Base-by-base conservation (phyloP, 306 rosid species). In the Senna tora region DNA sequence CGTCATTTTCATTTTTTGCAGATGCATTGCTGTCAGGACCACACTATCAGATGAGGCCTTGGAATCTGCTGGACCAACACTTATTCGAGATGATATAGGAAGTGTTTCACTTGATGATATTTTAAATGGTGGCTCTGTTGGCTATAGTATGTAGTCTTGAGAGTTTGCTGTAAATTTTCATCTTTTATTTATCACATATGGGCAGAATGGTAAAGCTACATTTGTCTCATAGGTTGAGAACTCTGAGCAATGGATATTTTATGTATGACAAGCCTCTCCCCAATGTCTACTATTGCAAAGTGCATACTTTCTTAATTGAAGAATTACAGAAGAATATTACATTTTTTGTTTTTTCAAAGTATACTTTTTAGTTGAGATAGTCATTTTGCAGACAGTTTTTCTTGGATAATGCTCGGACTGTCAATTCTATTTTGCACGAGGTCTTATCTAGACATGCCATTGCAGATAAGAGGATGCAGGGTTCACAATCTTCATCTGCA, bases 1-100 rank as follows among this genome's bases (percentile, higher is more conserved):
- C 28, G 34, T 71, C 69, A 16, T 61, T 69, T 63, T 76, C 22
- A 75, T 65, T 77, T 67, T 71, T 49, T 77, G 86, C 82, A 93
- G 98, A 82, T 93, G 83, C 82, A 89, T 94, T 75, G 97, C 96
- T 75, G 96, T 94, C 75, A 87, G 82, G 77, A 94, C 98, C 43
- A 87, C 98, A 65, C 76, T 94, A 67, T 85, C 98, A 17, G 95
- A 94, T 9, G 95, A 87, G 75, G 78, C 53, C 78, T 70, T 91
- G 66, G 80, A 76, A 79, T 56, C 87, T 50, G 96, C 96, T 67
- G 81, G 81, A 41, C 98, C 97, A 53, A 68, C 85, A 47, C 84
- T 91, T 55, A 87, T 94, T 81, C 90, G 96, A 69, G 86, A 83
- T 77, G 90, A 87, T 67, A 94, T 94, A 75, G 97, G 96, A 84